Base-by-base conservation (phyloP, 345 rosid species). In the Acer saccharum region DNA sequence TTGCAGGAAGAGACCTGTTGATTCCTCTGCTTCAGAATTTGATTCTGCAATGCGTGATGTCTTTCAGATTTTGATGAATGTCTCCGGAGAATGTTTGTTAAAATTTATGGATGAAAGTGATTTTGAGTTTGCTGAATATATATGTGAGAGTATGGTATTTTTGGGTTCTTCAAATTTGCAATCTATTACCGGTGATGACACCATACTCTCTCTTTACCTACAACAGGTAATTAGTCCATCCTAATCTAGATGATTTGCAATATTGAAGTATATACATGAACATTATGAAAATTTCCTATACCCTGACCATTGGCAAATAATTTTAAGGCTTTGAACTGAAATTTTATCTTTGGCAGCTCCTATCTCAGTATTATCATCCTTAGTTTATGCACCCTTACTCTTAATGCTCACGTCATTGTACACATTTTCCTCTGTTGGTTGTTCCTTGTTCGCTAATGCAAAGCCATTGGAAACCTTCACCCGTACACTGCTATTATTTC, bases 121-220 rank as follows among this genome's bases (percentile, higher is more conserved):
- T 76, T 85, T 79, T 69, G 97, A 93, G 83, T 95, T 90, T 87
- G 92, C 88, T 20, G 98, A 92, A 83, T 88, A 87, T 79, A 80
- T 92, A 80, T 93, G 99, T 68, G 99, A 93, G 87, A 93, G 97
- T 79, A 82, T 93, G 95, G 97, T 88, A 72, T 86, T 90, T 79
- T 86, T 95, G 85, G 99, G 98, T 69, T 89, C 92, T 83, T 82
- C 87, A 80, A 93, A 90, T 81, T 87, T 95, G 86, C 92, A 89
- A 23, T 95, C 94, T 86, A 86, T 95, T 81, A 80, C 87, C 29
- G 83, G 83, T 10, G 93, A 93, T 76, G 82, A 71, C 71, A 75
- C 76, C 62, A 75, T 81, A 20, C 81, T 95, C 70, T 76, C 91
- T 52, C 79, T 82, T 77, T 95, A 89, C 83, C 77, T 93, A 75